Conservation (phyloP, 306 rosid species). For the Quercus variabilis region DNA sequence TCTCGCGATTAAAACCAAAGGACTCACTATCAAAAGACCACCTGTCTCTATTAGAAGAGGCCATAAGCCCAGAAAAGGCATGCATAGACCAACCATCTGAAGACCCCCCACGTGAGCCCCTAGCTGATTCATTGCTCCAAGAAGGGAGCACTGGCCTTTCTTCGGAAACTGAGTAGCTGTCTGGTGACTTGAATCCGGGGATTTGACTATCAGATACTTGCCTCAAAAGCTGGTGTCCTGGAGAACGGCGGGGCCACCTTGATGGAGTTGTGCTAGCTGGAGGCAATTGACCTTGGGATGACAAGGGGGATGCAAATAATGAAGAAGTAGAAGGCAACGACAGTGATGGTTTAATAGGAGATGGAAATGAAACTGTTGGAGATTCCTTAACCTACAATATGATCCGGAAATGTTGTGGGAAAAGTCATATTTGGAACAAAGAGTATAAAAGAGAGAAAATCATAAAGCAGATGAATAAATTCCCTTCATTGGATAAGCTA, state of each 20-base stretch:
- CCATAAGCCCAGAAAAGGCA: constrained; percentile 77
- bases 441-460: constrained; percentile 10
- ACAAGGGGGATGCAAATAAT: constrained; percentile 57
- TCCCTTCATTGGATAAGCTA: constrained; percentile 18
- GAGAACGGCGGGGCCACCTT: constrained; percentile 47
- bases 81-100: constrained; percentile 86
- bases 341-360: constrained; percentile 58
- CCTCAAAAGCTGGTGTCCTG: constrained; percentile 53
- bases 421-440: neutral
- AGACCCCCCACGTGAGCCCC: constrained; percentile 61
- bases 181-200: constrained; percentile 60
- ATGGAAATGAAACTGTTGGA: constrained; percentile 42
- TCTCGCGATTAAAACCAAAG: constrained; percentile 62
- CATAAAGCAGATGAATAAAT: neutral
- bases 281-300: constrained; percentile 53
- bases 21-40: constrained; percentile 86
- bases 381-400: constrained; percentile 61
- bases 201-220: constrained; percentile 62
- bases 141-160: constrained; percentile 55
- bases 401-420: neutral
- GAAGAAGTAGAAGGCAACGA: constrained; percentile 67
- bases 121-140: constrained; percentile 57
- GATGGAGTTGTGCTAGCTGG: constrained; percentile 52
- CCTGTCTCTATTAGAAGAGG: constrained; percentile 63
- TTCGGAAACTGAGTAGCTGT: constrained; percentile 49